Evolutionary conservation across 2,329 filamentous ascomycete species (phyloP), one percentile per base, ranked within the genome.

Genomic region (Diplocarpon mali): DNA sequence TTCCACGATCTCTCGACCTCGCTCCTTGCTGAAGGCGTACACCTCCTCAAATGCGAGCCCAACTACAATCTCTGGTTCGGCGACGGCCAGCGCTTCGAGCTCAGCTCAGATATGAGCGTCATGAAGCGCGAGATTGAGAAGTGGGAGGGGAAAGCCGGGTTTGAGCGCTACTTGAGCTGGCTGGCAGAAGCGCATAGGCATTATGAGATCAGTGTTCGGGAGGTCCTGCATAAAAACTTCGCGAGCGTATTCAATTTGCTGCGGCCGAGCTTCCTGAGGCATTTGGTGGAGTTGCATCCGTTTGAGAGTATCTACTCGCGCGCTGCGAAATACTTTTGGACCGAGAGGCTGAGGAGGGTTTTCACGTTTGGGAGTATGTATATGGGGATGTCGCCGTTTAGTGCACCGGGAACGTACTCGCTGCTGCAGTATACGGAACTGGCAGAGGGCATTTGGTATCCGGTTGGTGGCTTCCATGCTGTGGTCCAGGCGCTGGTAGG

Each of bases 351-450:
- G 55, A 68, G 83, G 48, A 66, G 81, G 20, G 81, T 83, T 0
- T 87, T 87, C 52, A 86, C 83, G 0, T 87, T 87, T 62, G 81
- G 76, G 16, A 85, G 79, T 54, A 88, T 87, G 83, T 87, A 88
- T 57, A 83, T 87, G 78, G 83, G 83, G 0, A 87, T 87, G 83
- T 79, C 72, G 44, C 83, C 83, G 0, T 87, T 83, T 58, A 80
- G 85, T 57, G 82, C 83, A 0, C 83, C 83, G 0, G 81, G 78
- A 3, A 86, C 83, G 2, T 87, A 87, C 63, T 80, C 73, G 39
- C 62, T 87, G 47, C 65, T 87, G 41, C 83, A 86, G 62, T 87
- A 86, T 60, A 83, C 83, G 0, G 83, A 87, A 64, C 64, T 85
- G 28, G 78, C 79, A 0, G 80, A 88, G 64, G 83, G 83, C 0